Evolutionary conservation across 73 alveolate genomes (phyloP).

Genomic region (Stentor roeselii): DNA sequence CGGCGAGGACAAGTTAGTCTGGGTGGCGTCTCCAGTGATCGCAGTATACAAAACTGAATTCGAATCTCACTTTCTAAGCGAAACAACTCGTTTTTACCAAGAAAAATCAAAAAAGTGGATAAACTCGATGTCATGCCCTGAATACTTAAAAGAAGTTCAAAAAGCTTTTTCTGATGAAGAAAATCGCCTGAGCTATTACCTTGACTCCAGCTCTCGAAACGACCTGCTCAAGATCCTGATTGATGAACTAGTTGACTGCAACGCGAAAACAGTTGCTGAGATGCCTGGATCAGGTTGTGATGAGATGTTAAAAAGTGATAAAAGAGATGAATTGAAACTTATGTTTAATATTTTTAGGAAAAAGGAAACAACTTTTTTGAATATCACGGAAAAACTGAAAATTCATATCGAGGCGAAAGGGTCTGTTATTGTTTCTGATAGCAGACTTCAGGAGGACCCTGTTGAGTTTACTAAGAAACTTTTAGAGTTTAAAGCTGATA

Average conservation of each 20-base stretch:
- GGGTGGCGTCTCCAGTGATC: conserved; percentile 61
- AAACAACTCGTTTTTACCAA: conserved; percentile 40
- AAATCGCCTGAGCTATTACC: conserved; percentile 58
- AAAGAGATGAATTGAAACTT: conserved; percentile 65
- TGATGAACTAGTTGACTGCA: conserved; percentile 55
- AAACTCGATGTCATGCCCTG: conserved; percentile 63
- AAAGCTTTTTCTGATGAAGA: conserved; percentile 68
- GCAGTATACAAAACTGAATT: conserved; percentile 43
- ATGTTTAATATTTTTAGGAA: conserved; percentile 62
- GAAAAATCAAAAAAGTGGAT: conserved; percentile 56
- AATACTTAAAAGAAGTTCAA: conserved; percentile 59
- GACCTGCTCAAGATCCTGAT: conserved; percentile 46
- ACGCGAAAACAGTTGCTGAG: conserved; percentile 59
- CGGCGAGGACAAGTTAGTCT: conserved; percentile 45
- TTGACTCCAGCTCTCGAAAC: conserved; percentile 53
- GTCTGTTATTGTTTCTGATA: conserved; percentile 57
- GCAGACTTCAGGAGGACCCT: conserved; percentile 69
- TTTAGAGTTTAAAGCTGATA: conserved; percentile 72
- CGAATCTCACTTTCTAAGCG: conserved; percentile 39
- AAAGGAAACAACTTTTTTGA: conserved; percentile 56
- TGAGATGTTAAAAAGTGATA: conserved; percentile 71
- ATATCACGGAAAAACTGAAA: conserved; percentile 59
- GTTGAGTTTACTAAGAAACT: conserved; percentile 70
- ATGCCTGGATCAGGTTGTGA: conserved; percentile 78
- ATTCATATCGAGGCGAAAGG: conserved; percentile 82